Evolutionary conservation across 768 basidiomycete genomes (phyloP).

Genomic region (Psilocybe sp.): DNA sequence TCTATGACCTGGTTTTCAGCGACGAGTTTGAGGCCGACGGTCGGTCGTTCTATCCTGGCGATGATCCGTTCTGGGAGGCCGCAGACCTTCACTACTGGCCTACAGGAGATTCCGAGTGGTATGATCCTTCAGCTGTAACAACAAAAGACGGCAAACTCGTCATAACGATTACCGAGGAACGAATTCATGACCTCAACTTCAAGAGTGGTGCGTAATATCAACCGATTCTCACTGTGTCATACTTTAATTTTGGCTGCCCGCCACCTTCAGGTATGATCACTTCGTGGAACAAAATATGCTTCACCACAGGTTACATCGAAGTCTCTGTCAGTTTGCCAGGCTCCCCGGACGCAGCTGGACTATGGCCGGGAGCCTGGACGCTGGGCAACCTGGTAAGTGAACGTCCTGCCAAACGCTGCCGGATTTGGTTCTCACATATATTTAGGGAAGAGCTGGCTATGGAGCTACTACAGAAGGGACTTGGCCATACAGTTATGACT

Average conservation of each 20-base stretch:
- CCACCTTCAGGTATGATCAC: slow-evolving; percentile 58
- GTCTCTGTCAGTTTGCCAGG: slow-evolving; percentile 77
- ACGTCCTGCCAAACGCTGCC: background rate
- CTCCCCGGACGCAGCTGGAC: slow-evolving; percentile 53
- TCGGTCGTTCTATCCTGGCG: slow-evolving; percentile 70
- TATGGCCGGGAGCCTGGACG: slow-evolving; percentile 86
- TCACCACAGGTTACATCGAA: slow-evolving; percentile 90
- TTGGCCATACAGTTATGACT: slow-evolving; percentile 84
- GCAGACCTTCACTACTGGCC: slow-evolving; percentile 84
- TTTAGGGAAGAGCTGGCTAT: slow-evolving; percentile 78
- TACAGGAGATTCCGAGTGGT: slow-evolving; percentile 84
- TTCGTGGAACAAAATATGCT: slow-evolving; percentile 94
- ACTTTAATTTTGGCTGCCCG: slow-evolving; percentile 7
- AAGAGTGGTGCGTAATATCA: slow-evolving; percentile 55
- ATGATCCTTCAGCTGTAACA: slow-evolving; percentile 68
- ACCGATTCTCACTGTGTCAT: slow-evolving; percentile 22
- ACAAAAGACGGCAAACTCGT: slow-evolving; percentile 78
- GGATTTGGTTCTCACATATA: background rate
- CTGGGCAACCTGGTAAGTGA: slow-evolving; percentile 66
- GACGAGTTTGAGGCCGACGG: slow-evolving; percentile 62
- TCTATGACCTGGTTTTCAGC: slow-evolving; percentile 86
- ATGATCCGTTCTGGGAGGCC: slow-evolving; percentile 89
- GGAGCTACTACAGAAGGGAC: slow-evolving; percentile 87
- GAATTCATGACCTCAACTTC: slow-evolving; percentile 80
- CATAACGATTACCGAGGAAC: slow-evolving; percentile 71